Base-by-base conservation (phyloP, 2,329 filamentous ascomycete genomes). In the Penicillium sp. region DNA sequence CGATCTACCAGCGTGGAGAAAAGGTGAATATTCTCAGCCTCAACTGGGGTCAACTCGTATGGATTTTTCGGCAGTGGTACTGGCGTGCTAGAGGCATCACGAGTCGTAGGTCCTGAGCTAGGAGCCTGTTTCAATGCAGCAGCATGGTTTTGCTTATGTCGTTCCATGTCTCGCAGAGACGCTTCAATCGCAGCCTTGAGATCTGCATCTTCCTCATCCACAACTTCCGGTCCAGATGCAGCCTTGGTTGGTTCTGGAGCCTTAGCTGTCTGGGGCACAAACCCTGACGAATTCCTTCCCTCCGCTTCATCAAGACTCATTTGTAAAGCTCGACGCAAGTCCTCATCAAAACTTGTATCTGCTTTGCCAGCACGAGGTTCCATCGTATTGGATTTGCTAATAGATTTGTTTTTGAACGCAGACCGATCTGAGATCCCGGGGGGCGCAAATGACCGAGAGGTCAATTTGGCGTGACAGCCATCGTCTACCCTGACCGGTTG, bases 281-380 rank as follows among this genome's bases (percentile, higher is more conserved):
- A 95, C 16, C 86, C 88, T 16, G 79, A 70, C 19, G 82, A 81
- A 8, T 81, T 79, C 63, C 88, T 84, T 35, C 80, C 84, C 66
- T 91, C 88, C 33, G 89, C 88, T 59, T 99, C 93, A 63, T 99
- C 93, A 60, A 99, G 73, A 64, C 93, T 99, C 92, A 99, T 96
- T 53, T 95, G 89, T 53, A 99, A 72, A 0, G 93, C 93, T 63
- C 85, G 87, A 69, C 95, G 96, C 53, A 99, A 75, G 66, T 99
- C 93, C 56, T 96, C 91, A 66, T 99, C 93, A 62, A 95, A 97
- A 13, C 85, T 86, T 58, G 95, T 88, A 58, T 96, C 91, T 3
- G 95, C 84, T 44, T 91, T 83, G 13, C 90, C 90, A 63, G 86
- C 88, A 45, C 93, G 85, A 19, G 93, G 93, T 65, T 97, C 89